These are phyloP conservation scores for Spinacia oleracea DNA, from an alignment of 179 eudicot species.

Conservation along the genomic window DNA sequence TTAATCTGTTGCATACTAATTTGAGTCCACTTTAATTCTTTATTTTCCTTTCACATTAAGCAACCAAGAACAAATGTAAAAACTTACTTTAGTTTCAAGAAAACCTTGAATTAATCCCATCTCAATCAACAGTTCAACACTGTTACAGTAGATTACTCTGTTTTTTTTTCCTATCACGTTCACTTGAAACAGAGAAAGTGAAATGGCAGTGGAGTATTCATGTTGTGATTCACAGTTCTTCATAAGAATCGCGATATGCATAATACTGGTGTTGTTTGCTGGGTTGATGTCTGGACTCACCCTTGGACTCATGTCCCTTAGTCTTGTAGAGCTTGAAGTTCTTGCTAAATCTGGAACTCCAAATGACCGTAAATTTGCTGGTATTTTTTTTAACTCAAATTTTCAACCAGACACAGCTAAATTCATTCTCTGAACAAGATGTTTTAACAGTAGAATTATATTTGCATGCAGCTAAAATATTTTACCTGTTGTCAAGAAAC, in stretches of 20 bases:
- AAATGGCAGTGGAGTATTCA: slow-evolving; percentile 36
- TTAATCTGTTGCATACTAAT: not conserved
- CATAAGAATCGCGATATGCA: slow-evolving; percentile 25
- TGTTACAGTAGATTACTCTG: not conserved
- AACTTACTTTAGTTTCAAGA: not conserved
- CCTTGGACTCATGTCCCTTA: slow-evolving; percentile 58
- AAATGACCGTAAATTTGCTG: slow-evolving; percentile 43
- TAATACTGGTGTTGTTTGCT: slow-evolving; percentile 42
- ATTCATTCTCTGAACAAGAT: not conserved
- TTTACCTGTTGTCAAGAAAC: slow-evolving; percentile 42
- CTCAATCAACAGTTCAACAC: not conserved
- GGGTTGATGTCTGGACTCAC: slow-evolving; percentile 68
- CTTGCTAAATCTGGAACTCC: slow-evolving; percentile 52
- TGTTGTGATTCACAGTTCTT: slow-evolving; percentile 47
- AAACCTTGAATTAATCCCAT: not conserved
- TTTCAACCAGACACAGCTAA: not conserved
- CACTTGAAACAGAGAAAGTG: not conserved
- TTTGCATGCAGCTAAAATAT: slow-evolving; percentile 34
- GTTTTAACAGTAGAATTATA: too few relatives aligned
- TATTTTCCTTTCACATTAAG: not conserved
- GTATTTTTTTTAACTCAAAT: slow-evolving; percentile 24
- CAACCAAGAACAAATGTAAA: not conserved
- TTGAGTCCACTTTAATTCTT: not conserved
- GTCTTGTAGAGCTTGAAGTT: slow-evolving; percentile 58
- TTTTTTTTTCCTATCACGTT: not conserved